Evolutionary conservation across 768 basidiomycete genomes (phyloP), one percentile per base, ranked within the genome.

Genomic region (Sutorius australiensis): DNA sequence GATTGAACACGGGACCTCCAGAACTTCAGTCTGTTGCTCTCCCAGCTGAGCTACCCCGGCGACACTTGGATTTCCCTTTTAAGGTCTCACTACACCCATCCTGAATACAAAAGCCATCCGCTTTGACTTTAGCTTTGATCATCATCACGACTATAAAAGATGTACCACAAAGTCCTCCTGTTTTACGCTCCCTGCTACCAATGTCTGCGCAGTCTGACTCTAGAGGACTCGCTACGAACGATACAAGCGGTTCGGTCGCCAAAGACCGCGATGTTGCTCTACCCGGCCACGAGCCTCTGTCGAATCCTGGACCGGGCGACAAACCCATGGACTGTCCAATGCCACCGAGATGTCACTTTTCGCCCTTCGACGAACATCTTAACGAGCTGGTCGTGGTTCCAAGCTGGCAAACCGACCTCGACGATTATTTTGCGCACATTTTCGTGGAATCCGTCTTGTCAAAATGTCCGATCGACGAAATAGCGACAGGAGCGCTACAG

Each of bases 1-100:
- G 83, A 81, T 84, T 77, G 83, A 84, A 84, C 83, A 82, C 80
- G 77, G 81, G 83, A 84, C 83, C 83, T 84, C 79, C 78, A 84
- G 82, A 40, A 52, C 81, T 83, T 83, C 81, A 83, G 81, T 83
- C 81, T 83, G 77, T 78, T 81, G 81, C 81, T 83, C 81, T 83
- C 81, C 81, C 81, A 82, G 78, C 81, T 83, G 81, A 83, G 81
- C 81, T 83, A 83, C 75, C 77, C 77, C 80, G 80, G 80, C 79
- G 32, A 47, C 17, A 3, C 2, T 19, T 1, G 4, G 9, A 0
- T 0, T n/a, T 0, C 3, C 13, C 6, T 1, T 55, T 13, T 13
- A 1, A 37, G 16, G 12, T 7, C 5, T 1, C 3, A 47, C 31
- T 6, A 3, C 24, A 14, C 1, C 16, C 14, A 6, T 46, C 16